Evolutionary conservation across 2,329 filamentous ascomycete genomes (phyloP).

Genomic region (Acrodontium crateriforme): DNA sequence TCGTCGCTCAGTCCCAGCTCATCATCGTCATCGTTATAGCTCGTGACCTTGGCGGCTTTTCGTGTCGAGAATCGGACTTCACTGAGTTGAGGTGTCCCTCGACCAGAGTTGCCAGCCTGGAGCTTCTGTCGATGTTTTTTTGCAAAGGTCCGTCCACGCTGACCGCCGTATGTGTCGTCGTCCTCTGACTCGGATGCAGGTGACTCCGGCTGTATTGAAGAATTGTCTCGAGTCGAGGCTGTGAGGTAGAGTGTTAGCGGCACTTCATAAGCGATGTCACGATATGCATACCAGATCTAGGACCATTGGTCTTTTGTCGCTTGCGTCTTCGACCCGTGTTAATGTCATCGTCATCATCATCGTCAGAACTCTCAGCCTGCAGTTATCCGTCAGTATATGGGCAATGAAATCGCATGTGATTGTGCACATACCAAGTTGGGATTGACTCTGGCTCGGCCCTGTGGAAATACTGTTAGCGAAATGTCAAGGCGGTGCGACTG

Average conservation of each 20-base stretch:
- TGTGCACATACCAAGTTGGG: conserved; percentile 43
- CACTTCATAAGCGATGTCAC: conserved; percentile 20
- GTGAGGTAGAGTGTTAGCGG: conserved; percentile 26
- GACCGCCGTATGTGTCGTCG: conserved; percentile 60
- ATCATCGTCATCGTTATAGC: conserved; percentile 56
- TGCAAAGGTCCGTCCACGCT: conserved; percentile 49
- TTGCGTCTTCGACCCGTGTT: conserved; percentile 47
- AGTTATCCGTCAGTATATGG: conserved; percentile 4
- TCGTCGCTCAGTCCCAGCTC: conserved; percentile 43
- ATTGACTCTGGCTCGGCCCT: conserved; percentile 47
- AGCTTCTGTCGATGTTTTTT: conserved; percentile 65
- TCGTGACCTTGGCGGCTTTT: conserved; percentile 61
- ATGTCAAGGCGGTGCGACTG: conserved; percentile 3
- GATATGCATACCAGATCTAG: conserved; percentile 42
- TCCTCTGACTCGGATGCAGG: conserved; percentile 45
- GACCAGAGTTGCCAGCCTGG: conserved; percentile 43
- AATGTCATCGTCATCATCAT: conserved; percentile 58
- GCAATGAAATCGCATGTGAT: not conserved
- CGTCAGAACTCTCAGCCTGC: conserved; percentile 47
- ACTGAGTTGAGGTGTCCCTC: conserved; percentile 48
- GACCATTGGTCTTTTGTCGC: conserved; percentile 53
- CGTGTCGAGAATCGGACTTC: conserved; percentile 89
- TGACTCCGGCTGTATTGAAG: conserved; percentile 29
- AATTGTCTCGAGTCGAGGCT: conserved; percentile 17
- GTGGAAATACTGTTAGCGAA: conserved; percentile 16